Evolutionary conservation across 768 basidiomycete genomes (phyloP), one percentile per base, ranked within the genome.

Genomic region (Scleroderma bovista): DNA sequence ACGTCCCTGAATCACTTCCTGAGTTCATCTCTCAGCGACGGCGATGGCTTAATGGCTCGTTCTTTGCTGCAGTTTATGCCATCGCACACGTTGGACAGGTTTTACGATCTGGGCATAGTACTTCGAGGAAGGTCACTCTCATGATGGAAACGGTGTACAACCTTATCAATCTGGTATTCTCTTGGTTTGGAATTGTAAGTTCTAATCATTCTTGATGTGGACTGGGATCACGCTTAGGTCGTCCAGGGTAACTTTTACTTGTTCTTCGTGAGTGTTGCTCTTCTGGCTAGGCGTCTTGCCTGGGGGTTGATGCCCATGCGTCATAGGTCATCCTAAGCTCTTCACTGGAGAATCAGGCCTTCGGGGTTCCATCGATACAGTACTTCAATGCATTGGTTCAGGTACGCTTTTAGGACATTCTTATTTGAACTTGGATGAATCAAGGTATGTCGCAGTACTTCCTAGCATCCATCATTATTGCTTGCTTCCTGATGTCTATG

Each of bases 41-140:
- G 44, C 81, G 93, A 56, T 94, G 85, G 88, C 75, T 90, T 4
- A 89, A 90, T 55, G 94, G 95, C 2, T 94, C 91, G 2, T 92
- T 97, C 72, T 97, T 97, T 59, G 94, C 93, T 7, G 86, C 90
- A 6, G 86, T 91, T 7, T 99, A 97, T 67, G 88, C 95, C 2
- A 80, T 97, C 40, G 88, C 89, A 3, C 93, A 98, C 45, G 65
- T 64, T 8, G 67, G 65, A 44, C 65, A 67, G 51, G 63, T 65
- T 23, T 67, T 67, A 63, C 63, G 63, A 13, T 69, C 67, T 49
- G 65, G 65, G 1, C 95, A 99, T 63, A 88, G 88, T 55, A 56
- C 82, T 17, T 64, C 77, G 43, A 79, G 93, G 24, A 96, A 96
- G 65, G 56, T 77, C 36, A 67, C 79, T 36, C 71, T 99, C 43